phyloP scores from a whole-genome alignment of 2,329 filamentous ascomycete species.

The Arthrobotrys entomopaga region DNA sequence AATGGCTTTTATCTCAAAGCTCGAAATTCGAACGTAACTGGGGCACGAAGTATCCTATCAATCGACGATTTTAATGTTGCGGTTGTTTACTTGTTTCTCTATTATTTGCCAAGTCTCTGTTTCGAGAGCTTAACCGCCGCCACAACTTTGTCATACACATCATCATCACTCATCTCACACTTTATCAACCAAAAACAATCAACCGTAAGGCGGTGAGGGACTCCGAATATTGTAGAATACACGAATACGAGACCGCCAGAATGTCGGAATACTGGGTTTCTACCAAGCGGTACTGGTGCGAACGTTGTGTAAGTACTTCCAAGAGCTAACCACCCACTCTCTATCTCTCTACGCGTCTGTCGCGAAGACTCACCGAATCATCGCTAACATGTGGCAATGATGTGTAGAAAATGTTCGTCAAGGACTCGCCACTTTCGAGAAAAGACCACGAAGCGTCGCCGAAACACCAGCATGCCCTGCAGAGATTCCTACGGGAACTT shows the following conservation, averaged over 20 bases:
- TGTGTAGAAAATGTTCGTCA: constrained; percentile 74
- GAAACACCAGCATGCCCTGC: constrained; percentile 84
- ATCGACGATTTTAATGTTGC: background rate
- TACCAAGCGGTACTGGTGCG: constrained; percentile 97
- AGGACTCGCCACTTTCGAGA: constrained; percentile 90
- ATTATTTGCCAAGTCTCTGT: too few species aligned
- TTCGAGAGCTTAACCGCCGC: constrained; percentile 1
- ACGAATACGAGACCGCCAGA: background rate
- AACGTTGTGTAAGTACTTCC: constrained; percentile 73
- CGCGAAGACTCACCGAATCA: background rate
- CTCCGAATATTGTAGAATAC: background rate
- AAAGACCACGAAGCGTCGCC: constrained; percentile 87
- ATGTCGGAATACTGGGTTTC: constrained; percentile 99
- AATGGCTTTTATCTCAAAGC: too few species aligned
- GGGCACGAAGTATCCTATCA: background rate
- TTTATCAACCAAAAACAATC: background rate
- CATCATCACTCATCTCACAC: constrained; percentile 13
- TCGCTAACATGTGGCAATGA: constrained; percentile 16
- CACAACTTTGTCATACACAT: constrained; percentile 30
- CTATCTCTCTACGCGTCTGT: background rate
- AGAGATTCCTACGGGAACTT: constrained; percentile 87
- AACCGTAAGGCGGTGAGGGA: background rate
- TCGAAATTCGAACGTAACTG: too few species aligned
- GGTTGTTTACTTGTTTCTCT: too few species aligned
- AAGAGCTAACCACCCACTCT: too few species aligned